Percentiles rank a stretch among this genome's conserved stretches.
Conservation (phyloP, 2,329 filamentous ascomycete species). For the Arthrobotrys conoides region DNA sequence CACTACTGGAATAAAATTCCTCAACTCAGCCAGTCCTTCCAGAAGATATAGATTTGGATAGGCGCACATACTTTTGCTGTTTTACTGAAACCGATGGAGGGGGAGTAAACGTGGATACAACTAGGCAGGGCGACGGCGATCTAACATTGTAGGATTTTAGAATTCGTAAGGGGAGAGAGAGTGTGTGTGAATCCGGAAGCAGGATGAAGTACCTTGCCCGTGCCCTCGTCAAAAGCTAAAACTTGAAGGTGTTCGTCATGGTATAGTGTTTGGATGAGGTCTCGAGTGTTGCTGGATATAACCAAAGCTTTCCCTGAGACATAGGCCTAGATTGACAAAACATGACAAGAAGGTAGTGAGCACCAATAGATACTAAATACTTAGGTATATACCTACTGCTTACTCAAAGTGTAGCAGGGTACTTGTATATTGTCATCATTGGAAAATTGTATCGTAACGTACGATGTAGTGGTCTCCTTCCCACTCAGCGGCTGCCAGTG, state of each 20-base stretch:
- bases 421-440: no score
- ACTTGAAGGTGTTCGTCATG: constrained; percentile 83
- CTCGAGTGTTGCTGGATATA: constrained; percentile 80
- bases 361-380: no score
- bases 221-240: constrained; percentile 83
- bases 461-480: constrained; percentile 65
- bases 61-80: constrained; percentile 49
- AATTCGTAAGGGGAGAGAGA: constrained; percentile 64
- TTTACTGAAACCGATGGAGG: constrained; percentile 19
- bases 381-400: no score
- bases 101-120: constrained; percentile 55
- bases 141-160: constrained; percentile 23
- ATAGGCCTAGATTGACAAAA: constrained; percentile 75
- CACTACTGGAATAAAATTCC: constrained; percentile 69
- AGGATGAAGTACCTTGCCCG: constrained; percentile 79
- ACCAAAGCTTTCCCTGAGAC: constrained; percentile 90
- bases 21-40: constrained; percentile 36
- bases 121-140: constrained; percentile 35
- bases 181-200: constrained; percentile 67
- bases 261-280: constrained; percentile 90
- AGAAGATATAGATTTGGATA: constrained; percentile 6
- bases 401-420: no score
- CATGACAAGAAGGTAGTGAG: not conserved
- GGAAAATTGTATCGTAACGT: constrained; percentile 10
- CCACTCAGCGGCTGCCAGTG: constrained; percentile 70